A percentile compares a stretch with the other conserved stretches of the same genome.
phyloP scores from a whole-genome alignment of 306 rosid species.

The Casuarina equisetifolia region DNA sequence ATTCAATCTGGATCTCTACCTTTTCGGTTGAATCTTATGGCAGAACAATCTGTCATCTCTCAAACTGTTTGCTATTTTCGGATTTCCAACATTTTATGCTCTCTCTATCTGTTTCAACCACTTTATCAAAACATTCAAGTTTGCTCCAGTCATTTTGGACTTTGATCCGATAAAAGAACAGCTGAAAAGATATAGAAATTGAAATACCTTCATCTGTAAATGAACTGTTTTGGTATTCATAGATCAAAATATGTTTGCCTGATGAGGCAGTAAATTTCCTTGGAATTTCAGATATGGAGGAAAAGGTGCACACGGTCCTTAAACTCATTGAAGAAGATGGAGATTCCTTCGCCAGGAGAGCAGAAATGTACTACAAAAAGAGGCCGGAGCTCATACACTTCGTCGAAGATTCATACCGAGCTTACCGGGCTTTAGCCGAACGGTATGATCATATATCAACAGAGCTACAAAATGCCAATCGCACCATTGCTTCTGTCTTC shows the following conservation, averaged over 20 bases:
- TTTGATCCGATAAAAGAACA: no score
- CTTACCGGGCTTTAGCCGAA: constrained; percentile 89
- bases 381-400: constrained; percentile 85
- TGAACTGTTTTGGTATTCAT: neutral
- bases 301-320: constrained; percentile 59
- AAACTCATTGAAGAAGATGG: constrained; percentile 80
- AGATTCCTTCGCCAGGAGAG: constrained; percentile 95
- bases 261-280: constrained; percentile 15
- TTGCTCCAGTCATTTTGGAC: no score
- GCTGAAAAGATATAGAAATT: constrained; percentile 3
- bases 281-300: constrained; percentile 83
- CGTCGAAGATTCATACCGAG: constrained; percentile 82
- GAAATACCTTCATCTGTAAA: neutral
- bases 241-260: constrained; percentile 13
- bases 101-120: no score
- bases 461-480: constrained; percentile 96
- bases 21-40: neutral
- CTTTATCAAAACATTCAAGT: no score
- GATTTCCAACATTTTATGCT: neutral
- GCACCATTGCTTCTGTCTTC: constrained; percentile 80
- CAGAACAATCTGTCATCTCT: neutral
- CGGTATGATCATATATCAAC: constrained; percentile 91
- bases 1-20: constrained; percentile 4
- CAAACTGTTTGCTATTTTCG: no score
- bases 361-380: constrained; percentile 93